These are phyloP conservation scores for Exophiala aquamarina DNA, from an alignment of 2,329 filamentous ascomycete species.

Conservation along the genomic window DNA sequence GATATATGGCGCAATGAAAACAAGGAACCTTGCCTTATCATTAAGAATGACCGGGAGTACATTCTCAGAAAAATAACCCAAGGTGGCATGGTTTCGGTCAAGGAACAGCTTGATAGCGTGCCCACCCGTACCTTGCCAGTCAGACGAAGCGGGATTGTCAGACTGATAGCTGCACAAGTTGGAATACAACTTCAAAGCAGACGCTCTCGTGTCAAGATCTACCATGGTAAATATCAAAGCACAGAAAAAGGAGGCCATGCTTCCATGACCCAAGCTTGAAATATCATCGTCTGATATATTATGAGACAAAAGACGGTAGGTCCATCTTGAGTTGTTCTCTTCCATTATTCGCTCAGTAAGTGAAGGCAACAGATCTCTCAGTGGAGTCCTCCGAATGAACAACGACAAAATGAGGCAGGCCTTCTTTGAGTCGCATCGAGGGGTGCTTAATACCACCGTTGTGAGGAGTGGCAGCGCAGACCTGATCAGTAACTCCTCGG, in stretches of 20 bases:
- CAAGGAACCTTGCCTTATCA: constrained; percentile 16
- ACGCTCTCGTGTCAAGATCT: constrained; percentile 25
- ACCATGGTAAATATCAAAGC: constrained; percentile 25
- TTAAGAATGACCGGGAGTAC: constrained; percentile 25
- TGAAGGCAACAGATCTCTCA: constrained; percentile 12
- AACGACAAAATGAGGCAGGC: constrained; percentile 24
- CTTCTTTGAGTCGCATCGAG: constrained; percentile 24
- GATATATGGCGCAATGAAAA: constrained; percentile 13
- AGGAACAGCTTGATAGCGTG: constrained; percentile 20
- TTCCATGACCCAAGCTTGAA: constrained; percentile 4
- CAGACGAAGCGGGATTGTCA: not conserved
- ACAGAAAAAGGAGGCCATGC: constrained; percentile 16
- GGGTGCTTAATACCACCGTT: constrained; percentile 19
- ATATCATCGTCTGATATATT: constrained; percentile 12
- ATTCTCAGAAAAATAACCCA: constrained; percentile 25
- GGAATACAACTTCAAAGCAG: constrained; percentile 26
- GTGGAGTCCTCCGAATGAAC: constrained; percentile 18
- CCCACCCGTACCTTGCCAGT: constrained; percentile 7
- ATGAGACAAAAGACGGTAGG: constrained; percentile 10
- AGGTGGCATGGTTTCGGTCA: constrained; percentile 16
- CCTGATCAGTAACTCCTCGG: constrained; percentile 9
- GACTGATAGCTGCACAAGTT: constrained; percentile 15
- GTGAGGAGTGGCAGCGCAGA: constrained; percentile 19
- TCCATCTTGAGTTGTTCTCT: constrained; percentile 10
- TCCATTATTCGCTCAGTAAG: constrained; percentile 6